Base-by-base conservation (phyloP, 345 rosid genomes). In the Cochlearia excelsa region DNA sequence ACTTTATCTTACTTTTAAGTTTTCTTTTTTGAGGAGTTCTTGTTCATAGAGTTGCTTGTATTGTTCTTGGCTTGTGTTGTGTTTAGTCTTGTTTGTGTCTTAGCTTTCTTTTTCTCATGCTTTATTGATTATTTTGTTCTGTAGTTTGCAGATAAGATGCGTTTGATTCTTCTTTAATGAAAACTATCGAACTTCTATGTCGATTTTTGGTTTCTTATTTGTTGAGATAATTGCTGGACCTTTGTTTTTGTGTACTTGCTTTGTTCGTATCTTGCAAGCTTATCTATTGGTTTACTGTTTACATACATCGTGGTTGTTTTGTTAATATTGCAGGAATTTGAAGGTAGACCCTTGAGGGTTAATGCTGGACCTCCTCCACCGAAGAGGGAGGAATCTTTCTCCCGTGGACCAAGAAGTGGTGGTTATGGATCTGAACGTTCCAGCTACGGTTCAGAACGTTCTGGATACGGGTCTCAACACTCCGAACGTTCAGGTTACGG, bases 361-460 rank as follows among this genome's bases (percentile, higher is more conserved):
- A 89, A 93, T 55, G 59, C 80, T 49, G 95, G 97, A 38, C 97
- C 94, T 39, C 94, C 97, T 69, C 85, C 93, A 33, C 80, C 94
- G 1, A 79, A 72, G 50, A 83, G 81, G 43, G 90, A 78, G 54
- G 75, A 72, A 30, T 70, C 80, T 39, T 77, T 78, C 48, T 75
- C 83, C 16, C 71, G 86, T 60, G 77, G 65, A 56, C 77, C 77
- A 37, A 67, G 69, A 51, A 70, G 65, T 37, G 69, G 65, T 41
- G 61, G 70, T 35, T 70, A 70, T 1, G 70, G 75, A 2, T 69
- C 73, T 3, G 73, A 68, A 28, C 66, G 72, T 3, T 51, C 55
- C 7, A 48, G 57, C 5, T 51, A 62, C 8, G 67, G 67, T 1
- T 62, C 67, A 10, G 35, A 63, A 7, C 68, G 68, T n/a, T 66